Evolutionary conservation across 192 early-diverging fungal genomes (phyloP), one percentile per base, ranked within the genome.

Genomic region (Ambispora gerdemannii): DNA sequence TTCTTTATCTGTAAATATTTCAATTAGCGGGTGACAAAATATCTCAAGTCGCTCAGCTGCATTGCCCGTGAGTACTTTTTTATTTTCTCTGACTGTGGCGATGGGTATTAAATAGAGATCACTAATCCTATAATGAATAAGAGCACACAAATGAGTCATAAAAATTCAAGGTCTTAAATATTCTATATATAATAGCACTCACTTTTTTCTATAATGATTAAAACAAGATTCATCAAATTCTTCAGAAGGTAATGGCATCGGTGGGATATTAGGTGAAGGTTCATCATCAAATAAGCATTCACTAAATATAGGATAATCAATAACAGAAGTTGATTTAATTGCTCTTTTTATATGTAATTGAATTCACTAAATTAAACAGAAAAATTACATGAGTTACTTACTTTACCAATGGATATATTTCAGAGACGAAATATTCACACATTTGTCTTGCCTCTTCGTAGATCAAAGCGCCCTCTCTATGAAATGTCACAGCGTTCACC

Each of bases 401-500:
- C 56, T 27, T 43, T 19, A 38, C 7, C 20, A 20, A 33, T 22
- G 61, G 61, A 47, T 63, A 35, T 63, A 63, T 22, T 22, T 38
- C 0, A 38, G 11, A 2, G 2, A 6, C 22, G 25, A 63, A 38
- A 22, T 24, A 38, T n/a, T 43, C 22, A n/a, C 35, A 38, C 61
- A 63, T 63, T 43, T 38, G 34, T 38, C 17, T n/a, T 24, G 61
- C 61, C 25, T 63, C 61, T n/a, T 63, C 35, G 25, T 43, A 63
- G 24, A 63, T 63, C 25, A n/a, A 13, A 24, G 31, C 61, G 20
- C 15, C 15, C 25, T 34, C 34, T 6, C 28, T 7, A 31, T 67
- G 50, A 52, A 67, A 67, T 20, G 28, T 53, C 7, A 50, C n/a
- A 7, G 65, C 65, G 34, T 67, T 67, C 17, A 25, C 38, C 50